Base-by-base conservation (phyloP, 306 rosid species). In the Gillenia trifoliata region DNA sequence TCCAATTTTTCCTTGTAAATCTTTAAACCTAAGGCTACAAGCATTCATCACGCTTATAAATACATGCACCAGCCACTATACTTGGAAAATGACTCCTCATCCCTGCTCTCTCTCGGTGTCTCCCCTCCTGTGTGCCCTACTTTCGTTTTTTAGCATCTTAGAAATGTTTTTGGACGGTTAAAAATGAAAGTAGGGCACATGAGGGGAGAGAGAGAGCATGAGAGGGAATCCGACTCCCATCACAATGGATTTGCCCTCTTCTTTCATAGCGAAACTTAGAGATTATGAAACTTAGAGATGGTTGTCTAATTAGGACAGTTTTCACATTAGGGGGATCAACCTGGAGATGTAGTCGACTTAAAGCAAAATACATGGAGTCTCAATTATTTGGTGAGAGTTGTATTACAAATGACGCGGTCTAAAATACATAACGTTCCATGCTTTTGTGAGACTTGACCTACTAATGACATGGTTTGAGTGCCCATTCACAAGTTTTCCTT, bases 21-120 rank as follows among this genome's bases (percentile, higher is more conserved):
- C 49, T 41, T 31, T 56, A 64, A 70, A 74, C 68, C 29, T 4
- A 41, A 20, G 62, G 4, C 50, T 1, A 13, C 65, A 69, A 73
- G 31, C 70, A 74, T 68, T 80, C 25, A 64, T 56, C 47, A 61
- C 52, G 64, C 68, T 54, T 38, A n/a, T 9, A 60, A 9, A 36
- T 38, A 34, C 23, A 15, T 65, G 31, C 66, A 65, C 78, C 56
- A 31, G 40, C 55, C 28, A 41, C 40, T 30, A 1, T 16, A 23
- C 23, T 17, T 57, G 31, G 78, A 64, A 65, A 16, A 72, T 30
- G 67, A 78, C 77, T 6, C 60, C 41, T 40, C 47, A 77, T 19
- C 40, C 47, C 20, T 71, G 5, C 19, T 36, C 13, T 64, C 23
- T 57, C 7, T 63, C 12, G 0, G 11, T 26, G 38, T 31, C 6